Evolutionary conservation across 78 protist species (phyloP).

Genomic region (Pelomyxa schiedti): DNA sequence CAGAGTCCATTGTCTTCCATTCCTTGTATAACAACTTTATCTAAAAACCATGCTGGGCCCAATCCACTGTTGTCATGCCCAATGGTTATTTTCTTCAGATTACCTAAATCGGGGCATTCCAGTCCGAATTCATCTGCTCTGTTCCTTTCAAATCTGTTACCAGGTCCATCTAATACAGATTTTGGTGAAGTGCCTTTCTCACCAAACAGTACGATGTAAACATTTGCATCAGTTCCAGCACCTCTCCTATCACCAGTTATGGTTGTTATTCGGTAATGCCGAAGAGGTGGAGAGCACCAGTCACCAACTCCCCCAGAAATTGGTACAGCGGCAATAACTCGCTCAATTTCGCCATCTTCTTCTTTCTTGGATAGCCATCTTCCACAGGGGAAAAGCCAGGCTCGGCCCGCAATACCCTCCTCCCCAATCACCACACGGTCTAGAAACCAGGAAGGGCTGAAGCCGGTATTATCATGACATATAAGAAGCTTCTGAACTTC

Average conservation of each 20-base stretch:
- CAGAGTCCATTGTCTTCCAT: neutral
- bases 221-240: neutral
- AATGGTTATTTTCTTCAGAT: neutral
- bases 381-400: neutral
- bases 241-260: neutral
- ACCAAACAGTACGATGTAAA: neutral
- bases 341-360: too few relatives aligned
- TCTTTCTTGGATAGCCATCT: too few relatives aligned
- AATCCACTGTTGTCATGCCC: slow-evolving; percentile 3
- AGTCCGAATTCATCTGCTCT: neutral
- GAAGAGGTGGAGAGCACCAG: too few relatives aligned
- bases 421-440: neutral
- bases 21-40: too few relatives aligned
- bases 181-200: neutral
- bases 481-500: neutral
- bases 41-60: too few relatives aligned
- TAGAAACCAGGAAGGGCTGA: slow-evolving; percentile 1
- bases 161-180: neutral
- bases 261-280: neutral
- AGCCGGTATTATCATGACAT: neutral
- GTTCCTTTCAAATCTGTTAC: neutral
- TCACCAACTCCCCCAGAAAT: too few relatives aligned
- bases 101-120: neutral
- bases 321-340: neutral
- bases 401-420: neutral